These are phyloP conservation scores for Tagetes patula DNA, from an alignment of 129 eudicot species.

Conservation along the genomic window DNA sequence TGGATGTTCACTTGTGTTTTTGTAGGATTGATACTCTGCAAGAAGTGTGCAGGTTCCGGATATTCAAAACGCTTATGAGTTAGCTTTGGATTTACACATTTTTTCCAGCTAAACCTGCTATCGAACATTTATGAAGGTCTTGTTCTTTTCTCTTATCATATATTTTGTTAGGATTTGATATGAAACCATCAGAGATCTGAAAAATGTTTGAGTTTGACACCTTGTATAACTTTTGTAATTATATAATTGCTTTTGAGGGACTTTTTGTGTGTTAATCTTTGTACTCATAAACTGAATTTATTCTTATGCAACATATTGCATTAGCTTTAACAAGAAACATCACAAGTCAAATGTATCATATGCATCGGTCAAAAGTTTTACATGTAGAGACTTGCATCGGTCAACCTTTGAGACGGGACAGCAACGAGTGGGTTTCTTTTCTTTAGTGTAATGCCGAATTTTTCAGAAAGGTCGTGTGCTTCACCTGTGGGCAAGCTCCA, in stretches of 20 bases:
- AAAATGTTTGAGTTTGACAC: conserved; percentile 9
- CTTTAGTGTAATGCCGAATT: neutral
- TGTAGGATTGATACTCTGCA: conserved; percentile 81
- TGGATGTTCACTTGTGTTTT: conserved; percentile 18
- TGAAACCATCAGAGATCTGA: conserved; percentile 13
- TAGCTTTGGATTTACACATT: conserved; percentile 16
- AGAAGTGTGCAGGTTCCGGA: conserved; percentile 86
- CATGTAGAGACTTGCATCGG: neutral
- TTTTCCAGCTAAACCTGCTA: conserved; percentile 1
- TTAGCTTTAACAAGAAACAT: too few relatives aligned
- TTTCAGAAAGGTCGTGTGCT: neutral
- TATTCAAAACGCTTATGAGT: conserved; percentile 69
- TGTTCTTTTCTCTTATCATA: conserved; percentile 16
- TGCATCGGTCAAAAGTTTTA: neutral
- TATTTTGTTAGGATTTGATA: neutral
- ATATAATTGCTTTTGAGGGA: conserved; percentile 15
- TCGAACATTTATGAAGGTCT: conserved; percentile 25
- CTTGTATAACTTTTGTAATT: conserved; percentile 29
- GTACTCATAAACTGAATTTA: neutral
- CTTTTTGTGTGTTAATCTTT: conserved; percentile 3
- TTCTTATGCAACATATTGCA: too few relatives aligned
- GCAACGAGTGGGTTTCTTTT: conserved; percentile 16
- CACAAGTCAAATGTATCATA: too few relatives aligned
- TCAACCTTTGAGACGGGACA: conserved; percentile 22
- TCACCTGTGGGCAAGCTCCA: conserved; percentile 16